phyloP scores from a whole-genome alignment of 1,284 basidiomycete genomes.

The Tilletia caries region DNA sequence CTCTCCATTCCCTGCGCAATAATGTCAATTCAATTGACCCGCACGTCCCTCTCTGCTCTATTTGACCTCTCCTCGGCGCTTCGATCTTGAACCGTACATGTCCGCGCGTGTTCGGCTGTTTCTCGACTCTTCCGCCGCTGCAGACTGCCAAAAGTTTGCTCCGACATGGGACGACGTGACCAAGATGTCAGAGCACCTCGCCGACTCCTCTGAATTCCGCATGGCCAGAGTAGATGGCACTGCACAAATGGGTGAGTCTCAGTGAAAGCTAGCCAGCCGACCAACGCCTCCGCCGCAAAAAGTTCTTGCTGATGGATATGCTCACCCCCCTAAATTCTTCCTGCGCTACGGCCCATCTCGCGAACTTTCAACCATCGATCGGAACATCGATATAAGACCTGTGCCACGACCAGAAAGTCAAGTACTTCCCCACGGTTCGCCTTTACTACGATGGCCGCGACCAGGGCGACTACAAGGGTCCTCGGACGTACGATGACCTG shows the following conservation, averaged over 20 bases:
- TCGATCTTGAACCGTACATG: too few species aligned
- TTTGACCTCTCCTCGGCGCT: too few species aligned
- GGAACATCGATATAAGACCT: too few species aligned
- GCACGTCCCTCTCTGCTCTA: not conserved
- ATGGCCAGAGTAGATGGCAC: slow-evolving; percentile 13
- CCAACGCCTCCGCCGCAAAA: not conserved
- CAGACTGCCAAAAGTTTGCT: slow-evolving; percentile 11
- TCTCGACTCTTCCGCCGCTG: not conserved
- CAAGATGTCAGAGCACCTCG: slow-evolving; percentile 9
- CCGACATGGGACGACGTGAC: slow-evolving; percentile 13
- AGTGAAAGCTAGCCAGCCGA: not conserved
- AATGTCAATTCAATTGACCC: not conserved
- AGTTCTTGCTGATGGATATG: too few species aligned
- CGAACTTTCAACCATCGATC: too few species aligned
- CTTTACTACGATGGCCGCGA: not conserved
- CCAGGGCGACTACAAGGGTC: not conserved
- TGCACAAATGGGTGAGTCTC: slow-evolving; percentile 2
- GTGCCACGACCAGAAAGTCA: not conserved
- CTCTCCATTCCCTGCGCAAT: not conserved
- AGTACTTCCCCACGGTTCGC: not conserved
- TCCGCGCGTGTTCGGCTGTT: too few species aligned
- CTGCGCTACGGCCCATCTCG: too few species aligned
- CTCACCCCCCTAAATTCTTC: too few species aligned
- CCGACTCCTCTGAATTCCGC: slow-evolving; percentile 10
- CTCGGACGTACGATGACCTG: not conserved